Conservation (phyloP, 768 basidiomycete species). For the Cubamyces lactineus region DNA sequence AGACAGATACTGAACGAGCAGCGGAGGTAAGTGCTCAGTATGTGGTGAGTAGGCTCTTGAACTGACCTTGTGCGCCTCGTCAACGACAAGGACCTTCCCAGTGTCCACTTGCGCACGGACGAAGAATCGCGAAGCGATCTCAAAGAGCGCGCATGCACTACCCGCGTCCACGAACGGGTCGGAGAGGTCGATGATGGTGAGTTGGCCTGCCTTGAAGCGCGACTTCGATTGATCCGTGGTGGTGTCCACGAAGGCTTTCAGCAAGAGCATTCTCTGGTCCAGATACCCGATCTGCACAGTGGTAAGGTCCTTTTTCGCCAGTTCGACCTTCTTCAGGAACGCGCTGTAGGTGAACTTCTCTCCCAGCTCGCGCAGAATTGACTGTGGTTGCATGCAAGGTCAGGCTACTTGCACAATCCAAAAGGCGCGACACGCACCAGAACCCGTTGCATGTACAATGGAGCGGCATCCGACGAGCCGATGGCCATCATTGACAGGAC, state of each 20-base stretch:
- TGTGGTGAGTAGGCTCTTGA: neutral
- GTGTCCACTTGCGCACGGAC: conserved; percentile 60
- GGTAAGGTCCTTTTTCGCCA: conserved; percentile 56
- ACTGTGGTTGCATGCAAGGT: conserved; percentile 37
- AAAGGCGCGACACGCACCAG: conserved; percentile 42
- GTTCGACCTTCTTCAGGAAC: conserved; percentile 52
- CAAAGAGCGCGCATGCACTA: conserved; percentile 71
- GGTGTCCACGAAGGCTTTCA: conserved; percentile 58
- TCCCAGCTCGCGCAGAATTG: conserved; percentile 64
- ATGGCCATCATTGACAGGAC: conserved; percentile 79
- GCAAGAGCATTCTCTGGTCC: conserved; percentile 63
- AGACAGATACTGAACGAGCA: conserved; percentile 56
- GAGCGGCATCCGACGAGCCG: conserved; percentile 60
- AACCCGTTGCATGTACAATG: conserved; percentile 70
- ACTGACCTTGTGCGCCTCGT: conserved; percentile 74
- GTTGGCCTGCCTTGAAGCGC: conserved; percentile 53
- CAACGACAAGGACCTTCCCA: conserved; percentile 71
- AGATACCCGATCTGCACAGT: conserved; percentile 56
- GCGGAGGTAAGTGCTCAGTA: neutral
- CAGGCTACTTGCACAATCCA: conserved; percentile 42
- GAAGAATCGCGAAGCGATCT: conserved; percentile 68
- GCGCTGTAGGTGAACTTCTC: conserved; percentile 56
- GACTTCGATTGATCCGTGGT: conserved; percentile 33
- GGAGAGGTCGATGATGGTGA: conserved; percentile 73
- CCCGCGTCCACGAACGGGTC: conserved; percentile 73